These are phyloP conservation scores for Stagonosporopsis cucurbitacearum DNA, from an alignment of 2,329 filamentous ascomycete genomes.

Conservation along the genomic window DNA sequence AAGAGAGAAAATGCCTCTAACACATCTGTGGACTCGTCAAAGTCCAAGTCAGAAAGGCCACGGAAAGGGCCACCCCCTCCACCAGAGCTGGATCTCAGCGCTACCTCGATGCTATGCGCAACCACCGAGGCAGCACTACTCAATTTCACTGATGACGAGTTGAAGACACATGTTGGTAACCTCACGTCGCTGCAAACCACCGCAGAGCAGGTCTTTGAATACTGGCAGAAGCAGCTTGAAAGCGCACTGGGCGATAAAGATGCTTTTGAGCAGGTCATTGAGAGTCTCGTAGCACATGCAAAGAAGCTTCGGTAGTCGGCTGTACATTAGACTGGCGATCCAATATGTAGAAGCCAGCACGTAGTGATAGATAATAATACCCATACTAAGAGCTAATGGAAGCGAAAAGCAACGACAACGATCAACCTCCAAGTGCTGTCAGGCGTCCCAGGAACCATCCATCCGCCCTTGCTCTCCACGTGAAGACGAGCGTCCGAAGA, in stretches of 20 bases:
- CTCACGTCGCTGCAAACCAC: constrained; percentile 73
- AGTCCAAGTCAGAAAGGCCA: constrained; percentile 50
- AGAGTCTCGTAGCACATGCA: constrained; percentile 92
- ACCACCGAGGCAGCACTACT: constrained; percentile 84
- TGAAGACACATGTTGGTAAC: constrained; percentile 72
- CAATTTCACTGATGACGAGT: constrained; percentile 79
- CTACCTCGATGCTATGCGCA: constrained; percentile 77
- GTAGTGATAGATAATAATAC: constrained; percentile 17
- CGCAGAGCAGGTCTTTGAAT: constrained; percentile 80
- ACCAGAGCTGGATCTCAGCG: constrained; percentile 79
- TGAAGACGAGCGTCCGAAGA: constrained; percentile 7
- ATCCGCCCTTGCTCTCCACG: constrained; percentile 7
- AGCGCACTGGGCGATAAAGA: constrained; percentile 90
- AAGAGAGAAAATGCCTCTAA: constrained; percentile 49
- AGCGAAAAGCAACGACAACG: neutral
- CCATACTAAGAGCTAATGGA: neutral
- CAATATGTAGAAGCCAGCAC: constrained; percentile 47
- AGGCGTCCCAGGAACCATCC: constrained; percentile 7
- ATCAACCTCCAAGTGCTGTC: neutral
- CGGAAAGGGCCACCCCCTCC: constrained; percentile 68
- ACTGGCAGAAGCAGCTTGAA: constrained; percentile 86
- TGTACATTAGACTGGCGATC: neutral
- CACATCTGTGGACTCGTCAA: constrained; percentile 48
- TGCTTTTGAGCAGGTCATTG: constrained; percentile 94
- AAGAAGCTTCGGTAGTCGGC: constrained; percentile 74